Evolutionary conservation across 805 yeast species (phyloP).

Genomic region (Wickerhamiella kurtzmanii): DNA sequence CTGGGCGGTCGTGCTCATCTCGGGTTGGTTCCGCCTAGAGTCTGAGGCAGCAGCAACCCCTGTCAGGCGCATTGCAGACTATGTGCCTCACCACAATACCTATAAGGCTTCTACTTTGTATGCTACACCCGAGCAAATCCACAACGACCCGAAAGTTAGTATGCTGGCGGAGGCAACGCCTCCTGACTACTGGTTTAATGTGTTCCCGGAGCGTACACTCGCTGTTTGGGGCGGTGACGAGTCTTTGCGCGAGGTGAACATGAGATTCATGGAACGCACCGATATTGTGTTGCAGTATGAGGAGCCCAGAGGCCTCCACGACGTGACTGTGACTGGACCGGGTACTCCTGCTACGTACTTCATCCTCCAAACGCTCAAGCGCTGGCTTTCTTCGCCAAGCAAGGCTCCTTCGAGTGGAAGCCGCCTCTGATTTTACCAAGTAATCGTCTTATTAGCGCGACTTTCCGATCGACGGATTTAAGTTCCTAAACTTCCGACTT

Average conservation of each 20-base stretch:
- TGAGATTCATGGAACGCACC: constrained; percentile 2
- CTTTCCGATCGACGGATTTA: too few species aligned
- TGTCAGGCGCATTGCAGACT: not conserved
- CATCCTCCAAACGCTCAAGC: not conserved
- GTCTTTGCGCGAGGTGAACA: constrained; percentile 5
- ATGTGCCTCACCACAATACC: not conserved
- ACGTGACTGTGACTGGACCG: constrained; percentile 6
- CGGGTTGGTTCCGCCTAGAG: not conserved
- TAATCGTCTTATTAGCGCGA: too few species aligned
- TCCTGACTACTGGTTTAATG: constrained; percentile 6
- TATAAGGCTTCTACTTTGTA: not conserved
- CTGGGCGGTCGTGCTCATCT: not conserved
- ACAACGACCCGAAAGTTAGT: not conserved
- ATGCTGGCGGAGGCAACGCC: not conserved
- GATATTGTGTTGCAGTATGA: constrained; percentile 2
- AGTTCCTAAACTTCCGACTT: too few species aligned
- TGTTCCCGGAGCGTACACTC: constrained; percentile 5
- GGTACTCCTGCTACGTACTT: not conserved
- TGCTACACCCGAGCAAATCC: not conserved
- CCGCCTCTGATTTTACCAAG: not conserved
- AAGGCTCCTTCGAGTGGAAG: not conserved
- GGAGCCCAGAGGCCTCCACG: constrained; percentile 10
- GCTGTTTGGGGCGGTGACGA: constrained; percentile 11
- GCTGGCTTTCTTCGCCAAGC: not conserved
- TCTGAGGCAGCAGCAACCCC: not conserved